Evolutionary conservation across 2,329 filamentous ascomycete species (phyloP), one percentile per base, ranked within the genome.

Genomic region (Scolecobasidium constrictum): DNA sequence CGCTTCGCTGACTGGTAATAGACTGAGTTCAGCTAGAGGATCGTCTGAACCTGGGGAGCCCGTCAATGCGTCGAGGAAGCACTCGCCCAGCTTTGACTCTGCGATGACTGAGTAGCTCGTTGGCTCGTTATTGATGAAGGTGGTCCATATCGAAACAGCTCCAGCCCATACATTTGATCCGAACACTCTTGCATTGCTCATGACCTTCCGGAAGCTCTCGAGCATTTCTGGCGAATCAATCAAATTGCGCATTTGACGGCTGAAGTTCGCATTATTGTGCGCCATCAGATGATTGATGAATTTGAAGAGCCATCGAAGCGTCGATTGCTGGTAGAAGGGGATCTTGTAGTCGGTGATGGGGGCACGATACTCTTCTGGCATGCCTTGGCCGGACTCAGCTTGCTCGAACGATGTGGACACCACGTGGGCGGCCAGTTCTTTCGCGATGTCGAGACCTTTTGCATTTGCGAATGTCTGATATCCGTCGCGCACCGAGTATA

Each of bases 71-170:
- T 90, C 81, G 12, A 99, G 71, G 46, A 95, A 83, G 40, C 80
- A 85, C 57, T 83, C 83, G 54, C 92, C 88, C 52, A 98, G 73
- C 17, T 87, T 87, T 40, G 92, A 90, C 63, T 99, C 92, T 12
- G 86, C 86, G 50, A 99, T 92, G 18, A 94, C 86, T 20, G 86
- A 83, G 59, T 94, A 98, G 60, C 92, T 98, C 1, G 92, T 98
- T 0, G 92, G 92, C 55, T 98, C 92, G 56, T 96, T 95, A 63
- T 99, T 93, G 53, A 99, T 94, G 61, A 98, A 98, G 53, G 86
- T 90, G 56, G 86, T 92, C 40, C 98, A 69, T 44, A 95, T 90
- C 43, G 82, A 88, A 48, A 94, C 86, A 5, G 87, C 83, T 58
- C 88, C 88, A 38, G 87, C 94, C 92, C 92, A 99, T 4, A 96